Evolutionary conservation across 306 rosid genomes (phyloP).

Genomic region (Acacia crassicarpa): DNA sequence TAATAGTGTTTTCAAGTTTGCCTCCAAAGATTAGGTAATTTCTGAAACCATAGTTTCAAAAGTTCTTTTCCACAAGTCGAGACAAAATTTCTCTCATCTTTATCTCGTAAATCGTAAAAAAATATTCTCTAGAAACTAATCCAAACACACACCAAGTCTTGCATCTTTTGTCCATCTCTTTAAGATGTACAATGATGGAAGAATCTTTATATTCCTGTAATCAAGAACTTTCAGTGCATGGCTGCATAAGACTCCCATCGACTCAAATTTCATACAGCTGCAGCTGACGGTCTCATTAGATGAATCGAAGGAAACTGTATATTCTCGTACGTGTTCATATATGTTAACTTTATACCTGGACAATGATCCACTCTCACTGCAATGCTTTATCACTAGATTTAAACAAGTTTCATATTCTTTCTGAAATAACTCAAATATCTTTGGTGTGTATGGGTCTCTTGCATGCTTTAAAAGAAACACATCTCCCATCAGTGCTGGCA

Average conservation of each 20-base stretch:
- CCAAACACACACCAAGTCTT: conserved; percentile 29
- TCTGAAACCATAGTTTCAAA: no score
- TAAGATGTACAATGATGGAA: conserved; percentile 53
- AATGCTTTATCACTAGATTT: conserved; percentile 48
- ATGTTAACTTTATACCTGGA: conserved; percentile 49
- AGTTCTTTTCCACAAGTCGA: no score
- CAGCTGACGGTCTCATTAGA: conserved; percentile 50
- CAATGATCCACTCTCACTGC: conserved; percentile 41
- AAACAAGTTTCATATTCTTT: conserved; percentile 54
- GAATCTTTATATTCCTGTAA: conserved; percentile 54
- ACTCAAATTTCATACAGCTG: conserved; percentile 68
- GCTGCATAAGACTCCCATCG: conserved; percentile 56
- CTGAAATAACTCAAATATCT: conserved; percentile 55
- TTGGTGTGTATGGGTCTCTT: conserved; percentile 55
- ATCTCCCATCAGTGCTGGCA: conserved; percentile 59
- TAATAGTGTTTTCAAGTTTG: background rate
- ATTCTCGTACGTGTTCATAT: conserved; percentile 51
- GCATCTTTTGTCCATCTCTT: conserved; percentile 73
- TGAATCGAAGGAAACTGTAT: conserved; percentile 48
- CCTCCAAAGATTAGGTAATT: background rate
- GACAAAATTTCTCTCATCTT: no score
- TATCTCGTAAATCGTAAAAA: no score
- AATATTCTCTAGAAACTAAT: no score
- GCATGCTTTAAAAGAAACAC: conserved; percentile 52
- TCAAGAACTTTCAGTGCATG: conserved; percentile 64